These are phyloP conservation scores for Monosporascus ibericus DNA, from an alignment of 2,329 filamentous ascomycete species.

Conservation along the genomic window DNA sequence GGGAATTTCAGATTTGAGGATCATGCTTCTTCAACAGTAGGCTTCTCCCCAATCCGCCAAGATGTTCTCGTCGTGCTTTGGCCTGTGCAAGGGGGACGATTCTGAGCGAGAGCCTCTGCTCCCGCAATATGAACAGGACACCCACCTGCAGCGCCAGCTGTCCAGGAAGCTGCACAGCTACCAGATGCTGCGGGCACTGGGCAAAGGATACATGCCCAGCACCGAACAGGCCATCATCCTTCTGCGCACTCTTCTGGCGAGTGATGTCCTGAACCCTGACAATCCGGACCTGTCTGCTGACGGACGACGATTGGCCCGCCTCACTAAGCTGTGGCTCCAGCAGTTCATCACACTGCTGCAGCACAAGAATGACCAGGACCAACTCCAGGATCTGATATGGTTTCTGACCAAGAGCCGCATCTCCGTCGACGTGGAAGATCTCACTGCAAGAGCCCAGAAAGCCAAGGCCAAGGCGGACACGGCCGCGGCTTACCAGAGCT, in stretches of 20 bases:
- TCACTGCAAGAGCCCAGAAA: constrained; percentile 53
- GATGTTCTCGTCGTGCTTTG: constrained; percentile 60
- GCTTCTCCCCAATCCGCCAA: background rate
- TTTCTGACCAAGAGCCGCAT: constrained; percentile 70
- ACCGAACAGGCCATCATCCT: constrained; percentile 79
- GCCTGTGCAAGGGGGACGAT: constrained; percentile 41
- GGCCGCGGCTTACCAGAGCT: constrained; percentile 69
- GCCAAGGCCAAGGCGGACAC: constrained; percentile 65
- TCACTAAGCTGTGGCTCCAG: constrained; percentile 66
- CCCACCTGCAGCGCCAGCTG: constrained; percentile 66
- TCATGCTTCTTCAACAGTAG: background rate
- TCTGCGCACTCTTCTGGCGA: constrained; percentile 69
- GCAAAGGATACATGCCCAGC: constrained; percentile 84
- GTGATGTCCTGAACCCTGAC: constrained; percentile 71
- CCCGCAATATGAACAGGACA: constrained; percentile 78
- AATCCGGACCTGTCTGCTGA: constrained; percentile 70
- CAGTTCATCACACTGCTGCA: constrained; percentile 76
- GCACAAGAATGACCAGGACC: constrained; percentile 77
- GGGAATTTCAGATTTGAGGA: background rate
- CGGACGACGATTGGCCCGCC: constrained; percentile 66
- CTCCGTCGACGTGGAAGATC: constrained; percentile 58
- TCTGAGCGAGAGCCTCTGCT: constrained; percentile 73
- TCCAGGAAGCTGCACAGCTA: constrained; percentile 91
- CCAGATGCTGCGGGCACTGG: constrained; percentile 79
- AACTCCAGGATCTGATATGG: constrained; percentile 91